Evolutionary conservation across 495 filamentous ascomycete genomes (phyloP), one percentile per base, ranked within the genome.

Genomic region (Podospora didyma): DNA sequence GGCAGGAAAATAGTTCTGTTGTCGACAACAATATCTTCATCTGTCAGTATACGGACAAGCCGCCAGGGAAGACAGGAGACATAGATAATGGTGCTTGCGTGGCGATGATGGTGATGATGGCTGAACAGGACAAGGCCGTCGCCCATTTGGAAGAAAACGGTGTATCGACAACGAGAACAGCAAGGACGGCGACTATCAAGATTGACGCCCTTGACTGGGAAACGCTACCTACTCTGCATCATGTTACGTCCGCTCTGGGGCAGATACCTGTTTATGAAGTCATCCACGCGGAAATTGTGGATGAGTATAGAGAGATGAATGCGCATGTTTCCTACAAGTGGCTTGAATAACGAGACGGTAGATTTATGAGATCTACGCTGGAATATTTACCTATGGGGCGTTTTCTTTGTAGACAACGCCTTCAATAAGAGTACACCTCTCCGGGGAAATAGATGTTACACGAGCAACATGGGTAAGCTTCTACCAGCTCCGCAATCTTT

Each of bases 241-340:
- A 83, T 66, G 67, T 85, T 23, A 63, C 80, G 21, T 65, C 67
- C 41, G 66, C 69, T 23, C 55, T 84, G 56, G 76, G 73, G 0
- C 79, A 82, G 49, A 73, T 86, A 45, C 82, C 79, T 0, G 65
- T 81, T 7, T 81, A 81, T 60, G 75, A 79, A 54, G 58, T 83
- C 46, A 65, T 84, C 16, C 69, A 70, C 12, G 79, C 74, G 3
- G 81, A 71, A 39, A 66, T 84, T 5, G 75, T 80, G 6, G 72
- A 79, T 53, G 78, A 79, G 0, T 62, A 54, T 19, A 79, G 81
- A 1, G 80, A 81, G 31, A 66, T 72, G 6, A 78, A 81, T 66
- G 69, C 79, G 24, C 70, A 66, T 14, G 58, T 66, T 48, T 76
- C 76, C 3, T 56, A 17, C 12, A 45, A 65, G 51, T 61, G 72